A percentile compares a stretch with the other conserved stretches of the same genome.
Evolutionary conservation across 1,284 basidiomycete genomes (phyloP).

Genomic region (Mixia osmundae): DNA sequence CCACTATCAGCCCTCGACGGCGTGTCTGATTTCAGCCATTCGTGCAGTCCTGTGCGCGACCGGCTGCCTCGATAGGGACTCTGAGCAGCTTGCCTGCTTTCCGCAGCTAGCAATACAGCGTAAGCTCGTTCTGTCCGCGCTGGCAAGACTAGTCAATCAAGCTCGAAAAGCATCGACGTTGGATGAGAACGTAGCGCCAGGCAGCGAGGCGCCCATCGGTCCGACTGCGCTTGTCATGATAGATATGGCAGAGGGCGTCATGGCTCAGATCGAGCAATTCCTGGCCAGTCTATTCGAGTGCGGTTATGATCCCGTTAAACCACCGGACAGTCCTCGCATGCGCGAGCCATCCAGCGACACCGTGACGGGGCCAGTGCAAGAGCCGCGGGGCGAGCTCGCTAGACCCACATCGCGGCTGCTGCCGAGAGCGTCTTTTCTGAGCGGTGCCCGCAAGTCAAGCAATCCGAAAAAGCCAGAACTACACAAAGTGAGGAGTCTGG

Average conservation of each 20-base stretch:
- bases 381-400: too few species aligned
- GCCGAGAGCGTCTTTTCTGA: background rate
- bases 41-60: constrained; percentile 66
- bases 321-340: background rate
- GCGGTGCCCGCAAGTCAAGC: background rate
- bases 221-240: constrained; percentile 24
- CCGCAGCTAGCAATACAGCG: constrained; percentile 49
- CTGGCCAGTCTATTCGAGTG: constrained; percentile 32
- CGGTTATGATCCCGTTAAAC: constrained; percentile 24
- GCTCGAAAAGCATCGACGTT: constrained; percentile 43
- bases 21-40: constrained; percentile 77
- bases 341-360: too few species aligned
- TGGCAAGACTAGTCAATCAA: constrained; percentile 63
- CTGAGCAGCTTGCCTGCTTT: constrained; percentile 40
- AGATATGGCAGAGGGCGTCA: constrained; percentile 24
- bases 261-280: constrained; percentile 27
- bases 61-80: constrained; percentile 65
- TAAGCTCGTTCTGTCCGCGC: constrained; percentile 53
- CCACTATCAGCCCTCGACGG: constrained; percentile 44
- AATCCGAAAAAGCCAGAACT: background rate
- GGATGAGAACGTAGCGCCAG: constrained; percentile 10
- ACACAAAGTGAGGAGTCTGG: constrained; percentile 3
- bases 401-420: background rate
- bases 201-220: background rate
- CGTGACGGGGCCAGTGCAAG: too few species aligned